Evolutionary conservation across 306 rosid species (phyloP).

Genomic region (Corylus americana): DNA sequence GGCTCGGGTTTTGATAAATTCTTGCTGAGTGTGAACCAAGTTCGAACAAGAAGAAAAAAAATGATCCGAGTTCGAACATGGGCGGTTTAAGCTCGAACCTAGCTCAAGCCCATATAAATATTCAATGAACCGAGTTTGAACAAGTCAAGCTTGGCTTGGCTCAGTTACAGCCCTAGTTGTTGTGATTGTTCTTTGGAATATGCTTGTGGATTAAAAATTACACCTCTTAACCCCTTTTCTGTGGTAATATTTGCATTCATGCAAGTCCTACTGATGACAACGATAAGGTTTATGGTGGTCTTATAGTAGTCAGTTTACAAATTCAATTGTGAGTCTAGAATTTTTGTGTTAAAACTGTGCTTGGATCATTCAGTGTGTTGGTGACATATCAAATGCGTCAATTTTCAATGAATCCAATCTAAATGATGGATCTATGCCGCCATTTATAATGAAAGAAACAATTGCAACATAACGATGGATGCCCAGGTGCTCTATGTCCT

Average conservation of each 20-base stretch:
- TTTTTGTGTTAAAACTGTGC: conserved; percentile 1
- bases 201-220: background rate
- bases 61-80: no score
- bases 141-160: no score
- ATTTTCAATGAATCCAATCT: background rate
- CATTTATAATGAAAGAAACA: background rate
- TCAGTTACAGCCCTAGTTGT: background rate
- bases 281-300: background rate
- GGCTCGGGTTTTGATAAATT: no score
- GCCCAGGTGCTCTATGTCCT: background rate
- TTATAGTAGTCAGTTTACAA: background rate
- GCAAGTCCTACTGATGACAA: background rate
- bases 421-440: background rate
- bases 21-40: no score
- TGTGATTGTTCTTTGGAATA: background rate
- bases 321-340: background rate
- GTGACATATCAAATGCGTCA: background rate
- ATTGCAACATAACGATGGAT: background rate
- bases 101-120: no score
- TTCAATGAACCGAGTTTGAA: no score
- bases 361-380: background rate
- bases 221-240: no score
- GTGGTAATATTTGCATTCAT: background rate
- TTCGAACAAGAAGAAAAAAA: no score
- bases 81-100: no score